Conservation (phyloP, 768 basidiomycete species). For the Agrocybe pediades region DNA sequence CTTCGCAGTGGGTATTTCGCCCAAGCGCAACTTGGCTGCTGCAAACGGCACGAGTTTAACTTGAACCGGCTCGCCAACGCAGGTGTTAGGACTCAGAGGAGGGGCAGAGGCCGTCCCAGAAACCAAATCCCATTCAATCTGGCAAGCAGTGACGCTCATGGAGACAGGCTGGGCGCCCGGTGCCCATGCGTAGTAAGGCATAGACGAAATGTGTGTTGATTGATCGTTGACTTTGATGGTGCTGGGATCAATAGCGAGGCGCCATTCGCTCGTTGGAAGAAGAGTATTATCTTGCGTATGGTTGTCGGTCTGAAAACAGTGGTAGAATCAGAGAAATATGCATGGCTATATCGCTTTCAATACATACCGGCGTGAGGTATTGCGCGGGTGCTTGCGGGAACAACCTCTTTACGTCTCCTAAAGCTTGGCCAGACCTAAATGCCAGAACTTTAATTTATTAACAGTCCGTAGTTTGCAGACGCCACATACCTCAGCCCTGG, state of each 20-base stretch:
- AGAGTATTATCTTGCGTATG: slow-evolving; percentile 40
- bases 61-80: slow-evolving; percentile 29
- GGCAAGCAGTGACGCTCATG: slow-evolving; percentile 39
- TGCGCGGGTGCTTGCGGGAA: slow-evolving; percentile 37
- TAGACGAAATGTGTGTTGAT: slow-evolving; percentile 20
- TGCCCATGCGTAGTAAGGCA: slow-evolving; percentile 44
- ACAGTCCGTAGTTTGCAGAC: neutral
- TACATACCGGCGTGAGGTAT: slow-evolving; percentile 36
- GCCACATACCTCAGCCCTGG: slow-evolving; percentile 31
- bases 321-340: neutral
- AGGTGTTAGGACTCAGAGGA: slow-evolving; percentile 34
- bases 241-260: slow-evolving; percentile 39
- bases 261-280: slow-evolving; percentile 39
- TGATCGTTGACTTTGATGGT: slow-evolving; percentile 34
- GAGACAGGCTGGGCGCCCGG: slow-evolving; percentile 38
- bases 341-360: neutral
- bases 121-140: slow-evolving; percentile 36
- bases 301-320: slow-evolving; percentile 32
- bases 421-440: slow-evolving; percentile 37
- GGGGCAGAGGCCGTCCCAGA: slow-evolving; percentile 36
- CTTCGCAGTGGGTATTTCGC: slow-evolving; percentile 41
- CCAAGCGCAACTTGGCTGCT: slow-evolving; percentile 38
- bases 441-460: neutral
- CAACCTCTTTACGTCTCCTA: slow-evolving; percentile 32
- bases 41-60: slow-evolving; percentile 42